These are phyloP conservation scores for Umbelopsis sp. DNA, from an alignment of 371 early-diverging fungal species.

Conservation along the genomic window DNA sequence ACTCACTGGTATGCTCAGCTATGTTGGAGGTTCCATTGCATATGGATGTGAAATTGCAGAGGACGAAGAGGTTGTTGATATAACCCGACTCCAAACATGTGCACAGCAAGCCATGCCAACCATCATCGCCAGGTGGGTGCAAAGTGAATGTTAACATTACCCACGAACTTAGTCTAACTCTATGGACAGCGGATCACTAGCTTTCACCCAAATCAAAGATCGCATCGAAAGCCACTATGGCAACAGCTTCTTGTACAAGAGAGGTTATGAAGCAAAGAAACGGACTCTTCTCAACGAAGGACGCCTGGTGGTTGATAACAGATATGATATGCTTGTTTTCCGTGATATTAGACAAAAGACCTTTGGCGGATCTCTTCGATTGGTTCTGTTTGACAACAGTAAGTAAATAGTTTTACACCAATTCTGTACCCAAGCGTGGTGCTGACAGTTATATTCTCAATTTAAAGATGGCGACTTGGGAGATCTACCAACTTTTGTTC, in stretches of 20 bases:
- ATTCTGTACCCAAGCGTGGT: too few species aligned
- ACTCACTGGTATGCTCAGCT: constrained; percentile 34
- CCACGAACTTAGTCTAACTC: not conserved
- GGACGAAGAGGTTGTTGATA: constrained; percentile 69
- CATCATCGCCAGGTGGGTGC: constrained; percentile 61
- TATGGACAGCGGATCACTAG: constrained; percentile 10
- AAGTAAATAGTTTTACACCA: not conserved
- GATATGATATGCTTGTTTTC: constrained; percentile 54
- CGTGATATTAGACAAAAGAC: constrained; percentile 55
- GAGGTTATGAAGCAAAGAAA: constrained; percentile 44
- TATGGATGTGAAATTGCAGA: constrained; percentile 74
- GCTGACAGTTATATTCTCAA: constrained; percentile 19
- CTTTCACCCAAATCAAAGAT: constrained; percentile 38
- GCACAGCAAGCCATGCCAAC: constrained; percentile 79
- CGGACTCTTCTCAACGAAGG: constrained; percentile 40
- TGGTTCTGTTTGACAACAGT: constrained; percentile 57
- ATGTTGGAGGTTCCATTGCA: constrained; percentile 72
- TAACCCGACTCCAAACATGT: constrained; percentile 31
- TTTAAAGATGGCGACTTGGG: constrained; percentile 57
- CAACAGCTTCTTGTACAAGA: constrained; percentile 47
- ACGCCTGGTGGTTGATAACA: constrained; percentile 47
- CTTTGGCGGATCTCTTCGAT: constrained; percentile 87
- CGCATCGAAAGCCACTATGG: constrained; percentile 43
- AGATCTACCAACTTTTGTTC: constrained; percentile 45
- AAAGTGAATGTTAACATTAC: not conserved